A percentile compares a stretch with the other conserved stretches of the same genome.
phyloP scores from a whole-genome alignment of 768 basidiomycete species.

The Pulveroboletus ravenelii region DNA sequence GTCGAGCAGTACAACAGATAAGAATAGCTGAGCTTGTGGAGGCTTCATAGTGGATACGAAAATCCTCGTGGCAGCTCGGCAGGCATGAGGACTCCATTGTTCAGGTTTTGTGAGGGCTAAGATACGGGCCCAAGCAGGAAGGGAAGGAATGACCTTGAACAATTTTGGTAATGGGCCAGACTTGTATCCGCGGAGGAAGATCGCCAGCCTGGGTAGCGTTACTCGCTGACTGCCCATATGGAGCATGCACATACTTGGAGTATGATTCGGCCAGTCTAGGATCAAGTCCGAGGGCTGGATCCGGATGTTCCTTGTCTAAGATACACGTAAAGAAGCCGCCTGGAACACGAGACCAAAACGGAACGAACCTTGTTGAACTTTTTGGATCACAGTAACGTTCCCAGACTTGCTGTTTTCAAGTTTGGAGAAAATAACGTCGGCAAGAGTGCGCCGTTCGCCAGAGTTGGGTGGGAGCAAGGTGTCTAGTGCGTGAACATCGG shows the following conservation, averaged over 20 bases:
- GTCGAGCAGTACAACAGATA: constrained; percentile 87
- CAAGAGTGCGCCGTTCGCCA: constrained; percentile 78
- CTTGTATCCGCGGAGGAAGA: constrained; percentile 82
- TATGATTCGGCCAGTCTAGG: constrained; percentile 92
- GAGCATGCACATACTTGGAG: constrained; percentile 65
- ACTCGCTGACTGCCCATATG: not conserved
- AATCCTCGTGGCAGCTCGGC: constrained; percentile 88
- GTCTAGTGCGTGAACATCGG: constrained; percentile 83
- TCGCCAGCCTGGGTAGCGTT: constrained; percentile 61
- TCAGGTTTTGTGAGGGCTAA: constrained; percentile 90
- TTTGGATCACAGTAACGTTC: constrained; percentile 52
- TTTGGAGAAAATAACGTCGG: constrained; percentile 96
- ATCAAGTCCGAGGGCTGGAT: constrained; percentile 85
- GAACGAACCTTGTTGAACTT: constrained; percentile 51
- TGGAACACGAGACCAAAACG: not conserved
- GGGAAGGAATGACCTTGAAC: constrained; percentile 96
- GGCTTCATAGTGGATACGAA: constrained; percentile 98
- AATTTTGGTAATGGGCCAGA: constrained; percentile 94
- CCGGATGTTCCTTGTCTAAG: constrained; percentile 50
- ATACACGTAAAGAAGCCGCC: constrained; percentile 4
- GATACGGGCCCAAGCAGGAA: constrained; percentile 94
- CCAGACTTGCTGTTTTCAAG: constrained; percentile 62
- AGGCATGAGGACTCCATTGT: constrained; percentile 94
- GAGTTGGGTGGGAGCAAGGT: constrained; percentile 70
- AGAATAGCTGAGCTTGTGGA: constrained; percentile 85